Evolutionary conservation across 495 filamentous ascomycete species (phyloP), one percentile per base, ranked within the genome.

Genomic region (Annulohypoxylon nitens): DNA sequence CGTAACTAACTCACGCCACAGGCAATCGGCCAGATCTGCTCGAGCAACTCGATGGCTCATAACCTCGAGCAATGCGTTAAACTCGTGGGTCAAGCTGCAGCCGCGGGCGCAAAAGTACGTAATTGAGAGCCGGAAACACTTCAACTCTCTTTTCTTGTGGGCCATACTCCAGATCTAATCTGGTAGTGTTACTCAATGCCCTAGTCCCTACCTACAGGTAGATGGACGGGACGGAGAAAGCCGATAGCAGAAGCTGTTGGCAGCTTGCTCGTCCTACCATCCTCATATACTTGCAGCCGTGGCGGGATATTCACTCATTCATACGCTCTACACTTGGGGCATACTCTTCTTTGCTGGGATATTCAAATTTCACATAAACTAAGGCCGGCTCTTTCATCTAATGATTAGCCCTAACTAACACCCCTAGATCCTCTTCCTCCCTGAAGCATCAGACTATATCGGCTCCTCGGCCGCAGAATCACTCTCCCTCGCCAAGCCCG

Each of bases 401-500:
- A 26, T 11, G 10, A 41, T 9, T 3, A 45, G 6, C 0, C 37
- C 6, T 26, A 20, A 70, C 62, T 51, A 59, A 59, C 5, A 43
- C 11, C 11, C 11, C 3, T 69, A 95, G 92, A 89, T 92, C 26
- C 85, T 98, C 60, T 97, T 97, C 80, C 92, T 98, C 69, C 96
- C 94, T 16, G 94, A 98, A 85, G 95, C 95, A 45, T 90, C 87
- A 66, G 95, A 97, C 82, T 98, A 97, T 84, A 94, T 97, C 69
- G 89, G 87, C 48, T 83, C 85, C 14, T 89, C 89, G 1, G 79
- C 88, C 26, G 80, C 87, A 8, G 92, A 95, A 75, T 90, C 90
- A 0, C 77, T 94, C 7, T 83, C 86, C 18, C 89, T 97, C 18
- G 91, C 86, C 72, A 83, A 85, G 58, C 85, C 92, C 3, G 84